Evolutionary conservation across 2,329 filamentous ascomycete species (phyloP).

Genomic region (Emericellopsis atlantica): DNA sequence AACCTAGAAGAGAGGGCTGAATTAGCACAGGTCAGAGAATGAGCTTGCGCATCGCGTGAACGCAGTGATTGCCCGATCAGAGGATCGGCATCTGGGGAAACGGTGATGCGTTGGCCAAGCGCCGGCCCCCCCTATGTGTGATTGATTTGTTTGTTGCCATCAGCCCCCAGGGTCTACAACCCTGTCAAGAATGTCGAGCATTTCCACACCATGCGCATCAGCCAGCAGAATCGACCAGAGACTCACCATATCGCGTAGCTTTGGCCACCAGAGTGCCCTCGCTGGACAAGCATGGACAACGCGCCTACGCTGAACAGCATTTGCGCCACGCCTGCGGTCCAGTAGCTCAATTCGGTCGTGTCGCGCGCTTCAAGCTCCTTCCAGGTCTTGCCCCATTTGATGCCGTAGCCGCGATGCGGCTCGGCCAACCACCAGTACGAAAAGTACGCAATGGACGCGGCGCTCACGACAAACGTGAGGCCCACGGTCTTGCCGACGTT

Average conservation of each 20-base stretch:
- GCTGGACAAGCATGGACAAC: slow-evolving; percentile 28
- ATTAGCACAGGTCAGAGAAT: too few relatives aligned
- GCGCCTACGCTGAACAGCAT: slow-evolving; percentile 24
- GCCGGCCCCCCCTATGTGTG: too few relatives aligned
- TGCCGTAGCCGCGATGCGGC: slow-evolving; percentile 24
- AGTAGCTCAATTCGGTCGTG: slow-evolving; percentile 35
- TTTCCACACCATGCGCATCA: too few relatives aligned
- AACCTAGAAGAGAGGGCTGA: slow-evolving; percentile 17
- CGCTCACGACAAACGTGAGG: slow-evolving; percentile 20
- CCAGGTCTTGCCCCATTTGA: slow-evolving; percentile 32
- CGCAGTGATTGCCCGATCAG: too few relatives aligned
- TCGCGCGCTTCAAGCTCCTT: slow-evolving; percentile 26
- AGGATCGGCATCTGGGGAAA: too few relatives aligned
- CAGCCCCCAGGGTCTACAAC: too few relatives aligned
- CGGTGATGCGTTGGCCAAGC: too few relatives aligned
- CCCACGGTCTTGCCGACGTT: slow-evolving; percentile 24
- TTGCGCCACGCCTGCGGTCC: slow-evolving; percentile 31
- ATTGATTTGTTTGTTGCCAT: too few relatives aligned
- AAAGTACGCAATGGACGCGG: slow-evolving; percentile 26
- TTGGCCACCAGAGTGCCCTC: slow-evolving; percentile 33
- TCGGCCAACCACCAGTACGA: slow-evolving; percentile 32
- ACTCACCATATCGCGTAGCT: slow-evolving; percentile 36
- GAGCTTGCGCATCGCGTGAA: too few relatives aligned
- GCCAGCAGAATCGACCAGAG: neutral
- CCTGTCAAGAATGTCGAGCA: too few relatives aligned